These are phyloP conservation scores for Acrodontium crateriforme DNA, from an alignment of 2,329 filamentous ascomycete genomes.

Conservation along the genomic window DNA sequence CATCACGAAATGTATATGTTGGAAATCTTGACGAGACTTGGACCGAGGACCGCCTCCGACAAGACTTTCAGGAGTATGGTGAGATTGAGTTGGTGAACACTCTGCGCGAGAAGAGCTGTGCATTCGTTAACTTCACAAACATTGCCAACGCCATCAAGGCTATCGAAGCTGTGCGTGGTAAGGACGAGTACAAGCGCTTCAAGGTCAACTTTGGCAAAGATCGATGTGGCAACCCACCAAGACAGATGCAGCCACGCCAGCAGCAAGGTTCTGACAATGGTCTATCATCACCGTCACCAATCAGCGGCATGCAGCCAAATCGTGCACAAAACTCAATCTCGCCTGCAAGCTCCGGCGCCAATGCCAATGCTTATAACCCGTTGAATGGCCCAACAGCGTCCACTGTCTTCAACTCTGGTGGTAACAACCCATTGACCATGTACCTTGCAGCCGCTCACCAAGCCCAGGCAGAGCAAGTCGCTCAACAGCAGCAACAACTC, in stretches of 20 bases:
- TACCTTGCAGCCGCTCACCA: constrained; percentile 53
- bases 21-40: constrained; percentile 95
- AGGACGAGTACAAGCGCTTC: constrained; percentile 94
- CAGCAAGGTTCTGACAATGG: constrained; percentile 38
- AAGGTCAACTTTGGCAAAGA: constrained; percentile 99
- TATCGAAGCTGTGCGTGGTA: constrained; percentile 86
- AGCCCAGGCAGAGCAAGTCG: constrained; percentile 46
- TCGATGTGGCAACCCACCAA: constrained; percentile 87
- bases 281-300: constrained; percentile 40
- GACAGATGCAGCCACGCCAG: constrained; percentile 57
- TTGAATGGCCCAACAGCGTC: constrained; percentile 52
- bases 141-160: constrained; percentile 99
- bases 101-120: constrained; percentile 94
- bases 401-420: constrained; percentile 61
- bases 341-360: constrained; percentile 42
- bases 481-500: constrained; percentile 35
- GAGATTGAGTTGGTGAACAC: constrained; percentile 98
- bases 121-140: constrained; percentile 99
- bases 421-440: constrained; percentile 81
- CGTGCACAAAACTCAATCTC: constrained; percentile 46
- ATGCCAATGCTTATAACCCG: constrained; percentile 44
- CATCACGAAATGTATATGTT: constrained; percentile 96
- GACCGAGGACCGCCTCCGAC: constrained; percentile 87
- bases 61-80: constrained; percentile 94
- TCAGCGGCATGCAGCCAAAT: constrained; percentile 44